A percentile compares a stretch with the other conserved stretches of the same genome.
Evolutionary conservation across 2,329 filamentous ascomycete genomes (phyloP).

Genomic region (Endoconidiophora laricicola): DNA sequence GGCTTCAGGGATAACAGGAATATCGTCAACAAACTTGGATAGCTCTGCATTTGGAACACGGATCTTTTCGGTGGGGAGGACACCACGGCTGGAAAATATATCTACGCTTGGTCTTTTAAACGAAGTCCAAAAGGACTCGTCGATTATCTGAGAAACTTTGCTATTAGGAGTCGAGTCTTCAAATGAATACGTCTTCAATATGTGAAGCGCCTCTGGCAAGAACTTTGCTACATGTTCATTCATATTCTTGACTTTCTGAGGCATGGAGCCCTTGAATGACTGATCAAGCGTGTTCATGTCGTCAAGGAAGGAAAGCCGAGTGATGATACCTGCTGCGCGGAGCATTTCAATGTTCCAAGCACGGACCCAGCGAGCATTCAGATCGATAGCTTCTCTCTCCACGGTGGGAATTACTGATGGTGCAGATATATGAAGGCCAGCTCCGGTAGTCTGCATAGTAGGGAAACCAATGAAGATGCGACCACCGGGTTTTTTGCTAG

Average conservation of each 20-base stretch:
- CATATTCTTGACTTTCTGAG: slow-evolving; percentile 35
- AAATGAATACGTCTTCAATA: slow-evolving; percentile 75
- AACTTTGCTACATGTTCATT: slow-evolving; percentile 48
- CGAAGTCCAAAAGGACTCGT: slow-evolving; percentile 92
- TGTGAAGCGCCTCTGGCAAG: slow-evolving; percentile 65
- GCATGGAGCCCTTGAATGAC: slow-evolving; percentile 35
- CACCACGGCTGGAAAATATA: slow-evolving; percentile 71
- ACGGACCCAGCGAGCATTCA: slow-evolving; percentile 88
- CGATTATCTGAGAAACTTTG: slow-evolving; percentile 70
- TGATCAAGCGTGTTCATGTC: slow-evolving; percentile 65
- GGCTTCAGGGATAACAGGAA: slow-evolving; percentile 68
- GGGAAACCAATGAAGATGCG: slow-evolving; percentile 96
- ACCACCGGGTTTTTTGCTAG: slow-evolving; percentile 64
- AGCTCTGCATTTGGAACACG: slow-evolving; percentile 54
- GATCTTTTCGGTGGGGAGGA: slow-evolving; percentile 69
- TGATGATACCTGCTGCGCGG: slow-evolving; percentile 75
- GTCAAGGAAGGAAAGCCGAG: slow-evolving; percentile 69
- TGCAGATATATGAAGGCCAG: slow-evolving; percentile 85
- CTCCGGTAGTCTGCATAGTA: slow-evolving; percentile 89
- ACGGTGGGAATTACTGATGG: slow-evolving; percentile 95
- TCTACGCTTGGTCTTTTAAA: slow-evolving; percentile 71
- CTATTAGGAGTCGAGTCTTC: slow-evolving; percentile 77
- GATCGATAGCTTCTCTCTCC: slow-evolving; percentile 87
- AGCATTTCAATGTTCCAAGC: slow-evolving; percentile 94
- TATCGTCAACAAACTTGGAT: slow-evolving; percentile 64